Conservation (phyloP, 768 basidiomycete species). For the Glaciozyma antarctica region DNA sequence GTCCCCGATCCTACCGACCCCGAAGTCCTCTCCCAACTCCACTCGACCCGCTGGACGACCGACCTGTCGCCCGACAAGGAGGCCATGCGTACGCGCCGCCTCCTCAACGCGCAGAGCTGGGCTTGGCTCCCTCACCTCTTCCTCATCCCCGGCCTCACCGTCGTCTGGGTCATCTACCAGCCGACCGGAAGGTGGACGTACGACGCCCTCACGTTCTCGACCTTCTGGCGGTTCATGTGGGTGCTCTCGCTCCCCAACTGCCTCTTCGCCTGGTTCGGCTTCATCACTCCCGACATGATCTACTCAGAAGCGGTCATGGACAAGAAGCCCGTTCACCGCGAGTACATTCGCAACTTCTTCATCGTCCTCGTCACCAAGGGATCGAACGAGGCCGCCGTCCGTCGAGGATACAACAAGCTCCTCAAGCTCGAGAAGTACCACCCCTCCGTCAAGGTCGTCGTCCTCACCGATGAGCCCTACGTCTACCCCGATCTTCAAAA, state of each 20-base stretch:
- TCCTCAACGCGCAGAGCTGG: slow-evolving; percentile 35
- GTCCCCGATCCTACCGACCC: slow-evolving; percentile 36
- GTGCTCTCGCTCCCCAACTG: slow-evolving; percentile 37
- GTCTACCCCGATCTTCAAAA: slow-evolving; percentile 39
- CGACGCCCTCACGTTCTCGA: slow-evolving; percentile 35
- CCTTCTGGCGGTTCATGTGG: slow-evolving; percentile 38
- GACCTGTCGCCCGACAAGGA: slow-evolving; percentile 35
- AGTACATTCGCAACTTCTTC: slow-evolving; percentile 39
- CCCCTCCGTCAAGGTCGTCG: slow-evolving; percentile 38
- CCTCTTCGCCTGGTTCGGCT: slow-evolving; percentile 36
- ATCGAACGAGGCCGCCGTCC: slow-evolving; percentile 37
- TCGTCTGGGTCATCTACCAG: slow-evolving; percentile 34
- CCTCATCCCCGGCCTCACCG: slow-evolving; percentile 36
- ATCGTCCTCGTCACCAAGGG: slow-evolving; percentile 39
- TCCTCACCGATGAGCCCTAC: slow-evolving; percentile 36
- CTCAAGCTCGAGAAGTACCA: slow-evolving; percentile 38
- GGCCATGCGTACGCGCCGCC: slow-evolving; percentile 34
- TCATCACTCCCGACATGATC: slow-evolving; percentile 37
- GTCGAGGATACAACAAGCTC: slow-evolving; percentile 38
- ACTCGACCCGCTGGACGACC: slow-evolving; percentile 37
- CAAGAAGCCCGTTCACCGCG: slow-evolving; percentile 36
- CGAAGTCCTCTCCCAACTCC: slow-evolving; percentile 36
- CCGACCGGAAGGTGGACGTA: slow-evolving; percentile 35
- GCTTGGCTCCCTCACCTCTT: slow-evolving; percentile 37
- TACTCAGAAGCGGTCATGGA: slow-evolving; percentile 31